A percentile compares a stretch with the other conserved stretches of the same genome.
phyloP scores from a whole-genome alignment of 2,329 filamentous ascomycete genomes.

The Ascochyta pisi region DNA sequence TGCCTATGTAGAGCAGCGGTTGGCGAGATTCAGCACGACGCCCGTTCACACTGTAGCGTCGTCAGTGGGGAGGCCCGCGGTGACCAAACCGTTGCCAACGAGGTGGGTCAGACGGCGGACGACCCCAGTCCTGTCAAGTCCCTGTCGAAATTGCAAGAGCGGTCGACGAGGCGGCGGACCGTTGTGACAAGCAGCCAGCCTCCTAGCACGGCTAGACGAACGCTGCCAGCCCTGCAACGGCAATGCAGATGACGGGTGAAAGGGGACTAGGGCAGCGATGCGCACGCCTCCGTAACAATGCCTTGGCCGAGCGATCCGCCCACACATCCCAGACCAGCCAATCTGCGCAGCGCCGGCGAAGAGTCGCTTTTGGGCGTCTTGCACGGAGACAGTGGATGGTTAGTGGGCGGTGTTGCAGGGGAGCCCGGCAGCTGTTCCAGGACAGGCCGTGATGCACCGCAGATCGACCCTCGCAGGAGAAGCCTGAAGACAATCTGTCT shows the following conservation, averaged over 20 bases:
- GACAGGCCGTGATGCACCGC: conserved; percentile 51
- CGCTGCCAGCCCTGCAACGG: conserved; percentile 48
- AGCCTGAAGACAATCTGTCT: conserved; percentile 26
- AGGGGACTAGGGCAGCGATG: conserved; percentile 40
- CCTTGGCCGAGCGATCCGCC: conserved; percentile 48
- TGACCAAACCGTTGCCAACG: conserved; percentile 47
- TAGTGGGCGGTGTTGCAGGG: conserved; percentile 29
- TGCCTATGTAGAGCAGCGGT: conserved; percentile 45
- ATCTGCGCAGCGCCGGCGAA: conserved; percentile 49
- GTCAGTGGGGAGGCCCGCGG: conserved; percentile 36
- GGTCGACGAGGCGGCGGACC: conserved; percentile 47
- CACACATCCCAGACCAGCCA: conserved; percentile 43
- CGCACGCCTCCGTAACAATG: conserved; percentile 40
- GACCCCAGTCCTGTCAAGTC: conserved; percentile 37
- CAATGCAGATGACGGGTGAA: conserved; percentile 49
- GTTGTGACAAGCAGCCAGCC: conserved; percentile 45
- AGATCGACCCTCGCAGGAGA: conserved; percentile 48
- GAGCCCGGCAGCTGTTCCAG: conserved; percentile 36
- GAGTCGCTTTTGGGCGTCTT: conserved; percentile 49
- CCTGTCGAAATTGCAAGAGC: conserved; percentile 48
- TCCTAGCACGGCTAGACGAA: conserved; percentile 39
- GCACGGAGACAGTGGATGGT: conserved; percentile 31
- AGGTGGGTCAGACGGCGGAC: conserved; percentile 49
- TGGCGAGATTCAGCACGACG: conserved; percentile 47
- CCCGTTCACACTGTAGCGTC: conserved; percentile 43